These are phyloP conservation scores for Cyclotella cryptica DNA, from an alignment of 108 stramenopile genomes.

Conservation along the genomic window DNA sequence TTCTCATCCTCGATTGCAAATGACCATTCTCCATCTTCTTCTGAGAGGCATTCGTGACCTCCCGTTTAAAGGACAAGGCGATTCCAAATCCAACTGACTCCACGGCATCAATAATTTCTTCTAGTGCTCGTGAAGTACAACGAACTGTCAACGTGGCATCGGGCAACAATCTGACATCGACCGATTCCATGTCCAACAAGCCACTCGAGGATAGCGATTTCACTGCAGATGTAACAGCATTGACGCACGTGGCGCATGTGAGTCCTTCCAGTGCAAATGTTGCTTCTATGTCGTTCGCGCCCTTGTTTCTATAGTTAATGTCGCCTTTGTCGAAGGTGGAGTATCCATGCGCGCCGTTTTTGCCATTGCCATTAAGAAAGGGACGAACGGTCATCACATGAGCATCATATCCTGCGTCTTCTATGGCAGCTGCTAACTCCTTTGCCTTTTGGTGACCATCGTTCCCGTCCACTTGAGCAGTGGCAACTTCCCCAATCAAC, in stretches of 20 bases:
- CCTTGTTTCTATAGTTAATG: too few species aligned
- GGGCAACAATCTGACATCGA: constrained; percentile 51
- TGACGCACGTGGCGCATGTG: constrained; percentile 53
- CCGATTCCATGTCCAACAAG: constrained; percentile 42
- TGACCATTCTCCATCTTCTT: constrained; percentile 17
- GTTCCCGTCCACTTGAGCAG: constrained; percentile 13
- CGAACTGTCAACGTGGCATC: constrained; percentile 46
- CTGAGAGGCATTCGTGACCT: not conserved
- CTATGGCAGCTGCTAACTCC: constrained; percentile 37
- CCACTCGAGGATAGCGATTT: constrained; percentile 26
- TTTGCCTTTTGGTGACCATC: constrained; percentile 10
- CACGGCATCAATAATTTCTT: constrained; percentile 25
- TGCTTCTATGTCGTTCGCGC: constrained; percentile 15
- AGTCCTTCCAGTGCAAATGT: constrained; percentile 57
- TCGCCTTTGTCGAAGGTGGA: not conserved
- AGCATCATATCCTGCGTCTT: constrained; percentile 50
- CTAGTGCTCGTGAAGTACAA: constrained; percentile 12
- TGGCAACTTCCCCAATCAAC: constrained; percentile 37
- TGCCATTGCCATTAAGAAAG: not conserved
- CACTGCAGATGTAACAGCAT: constrained; percentile 48
- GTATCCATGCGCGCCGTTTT: not conserved
- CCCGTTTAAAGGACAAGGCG: constrained; percentile 27
- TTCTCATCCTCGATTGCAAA: not conserved
- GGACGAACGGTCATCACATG: constrained; percentile 25
- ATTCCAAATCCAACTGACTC: constrained; percentile 57